Conservation (phyloP, 345 rosid genomes). For the Melaleuca quinquenervia region DNA sequence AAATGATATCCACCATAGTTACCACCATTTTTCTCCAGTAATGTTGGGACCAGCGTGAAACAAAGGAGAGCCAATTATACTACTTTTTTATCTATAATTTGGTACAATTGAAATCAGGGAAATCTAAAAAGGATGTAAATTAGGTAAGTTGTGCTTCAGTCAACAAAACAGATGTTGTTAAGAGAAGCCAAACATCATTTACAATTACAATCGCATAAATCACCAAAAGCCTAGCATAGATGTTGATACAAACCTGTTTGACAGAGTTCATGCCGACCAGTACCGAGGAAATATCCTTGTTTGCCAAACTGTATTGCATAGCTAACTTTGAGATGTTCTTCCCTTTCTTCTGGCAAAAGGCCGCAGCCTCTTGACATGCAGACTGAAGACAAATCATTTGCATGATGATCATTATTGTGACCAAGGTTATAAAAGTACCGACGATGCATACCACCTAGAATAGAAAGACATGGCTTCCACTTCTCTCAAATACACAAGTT, state of each 20-base stretch:
- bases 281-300: slow-evolving; percentile 60
- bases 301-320: slow-evolving; percentile 69
- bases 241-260: slow-evolving; percentile 35
- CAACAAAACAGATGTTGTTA: background rate
- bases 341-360: slow-evolving; percentile 59
- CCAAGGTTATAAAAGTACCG: background rate
- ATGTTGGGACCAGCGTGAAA: background rate
- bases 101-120: background rate
- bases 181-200: background rate
- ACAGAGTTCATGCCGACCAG: slow-evolving; percentile 89
- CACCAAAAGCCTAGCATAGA: background rate
- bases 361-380: slow-evolving; percentile 66
- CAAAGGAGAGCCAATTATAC: background rate
- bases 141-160: background rate
- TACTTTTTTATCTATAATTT: background rate
- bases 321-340: slow-evolving; percentile 79
- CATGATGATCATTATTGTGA: background rate
- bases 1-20: background rate
- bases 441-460: background rate
- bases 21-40: background rate
- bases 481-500: background rate
- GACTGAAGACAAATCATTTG: slow-evolving; percentile 16
- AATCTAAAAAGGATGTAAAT: background rate
- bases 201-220: background rate
- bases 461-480: background rate